Evolutionary conservation across 176 grass and related monocot genomes (phyloP), one percentile per base, ranked within the genome.

Genomic region (Eragrostis nindensis): DNA sequence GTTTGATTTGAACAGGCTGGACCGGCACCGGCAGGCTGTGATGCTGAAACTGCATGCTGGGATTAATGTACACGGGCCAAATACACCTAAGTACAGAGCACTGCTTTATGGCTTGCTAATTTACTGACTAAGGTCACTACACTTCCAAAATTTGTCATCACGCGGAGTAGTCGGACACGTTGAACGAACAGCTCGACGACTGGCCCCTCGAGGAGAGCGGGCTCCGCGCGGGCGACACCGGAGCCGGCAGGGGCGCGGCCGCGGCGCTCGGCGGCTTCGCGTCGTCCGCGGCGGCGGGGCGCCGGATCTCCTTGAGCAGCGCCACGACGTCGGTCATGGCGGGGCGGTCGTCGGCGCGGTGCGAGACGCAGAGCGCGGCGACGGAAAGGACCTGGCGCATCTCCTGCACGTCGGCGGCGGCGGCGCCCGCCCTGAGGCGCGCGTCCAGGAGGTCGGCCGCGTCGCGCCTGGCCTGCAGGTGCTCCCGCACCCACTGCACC

Each of bases 261-360:
- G 61, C 5, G 0, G 43, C 5, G 0, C 76, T 21, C 30, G 8
- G 10, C n/a, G 24, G 73, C 73, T 91, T 89, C 11, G 85, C 62
- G 36, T 75, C 72, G 26, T 82, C 94, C 2, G 57, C 85, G 44
- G 22, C 19, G 2, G 76, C 71, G 16, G 95, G 90, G 11, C 88
- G 84, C 40, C 85, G 68, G 81, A 98, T 92, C 83, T 98, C 95
- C 78, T 80, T 85, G 21, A 98, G 80, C 69, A 94, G 86, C 22
- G 95, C 95, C 16, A 83, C 95, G 1, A 94, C 86, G 66, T 94
- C 95, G 70, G 91, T 98, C 95, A 98, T 94, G 0, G 86, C 71
- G 0, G 95, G 95, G 16, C 95, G 84, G 80, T 93, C 95, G 70
- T 93, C 81, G 0, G 92, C 83, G 54, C 90, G 88, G 57, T 29